These are phyloP conservation scores for Talinum fruticosum DNA, from an alignment of 148 eudicot species.

Conservation along the genomic window DNA sequence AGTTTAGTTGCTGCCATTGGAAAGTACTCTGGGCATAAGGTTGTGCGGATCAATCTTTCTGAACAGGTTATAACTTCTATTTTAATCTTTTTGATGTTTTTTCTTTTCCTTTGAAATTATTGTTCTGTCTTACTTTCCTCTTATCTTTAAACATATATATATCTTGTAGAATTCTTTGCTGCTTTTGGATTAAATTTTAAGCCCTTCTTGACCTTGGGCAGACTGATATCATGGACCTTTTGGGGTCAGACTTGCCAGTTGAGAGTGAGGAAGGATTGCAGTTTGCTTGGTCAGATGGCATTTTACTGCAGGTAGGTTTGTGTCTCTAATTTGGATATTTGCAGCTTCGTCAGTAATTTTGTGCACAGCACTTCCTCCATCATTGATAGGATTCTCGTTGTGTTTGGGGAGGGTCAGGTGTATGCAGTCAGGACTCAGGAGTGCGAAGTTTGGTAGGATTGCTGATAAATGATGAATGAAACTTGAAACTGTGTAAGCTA, in stretches of 20 bases:
- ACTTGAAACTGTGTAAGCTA: neutral
- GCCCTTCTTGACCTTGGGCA: conserved; percentile 30
- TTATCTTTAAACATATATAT: neutral
- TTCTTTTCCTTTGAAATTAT: neutral
- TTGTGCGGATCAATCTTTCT: conserved; percentile 90
- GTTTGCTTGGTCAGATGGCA: conserved; percentile 99
- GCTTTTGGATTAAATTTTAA: conserved; percentile 1
- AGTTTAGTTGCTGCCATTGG: conserved; percentile 83
- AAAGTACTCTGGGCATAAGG: conserved; percentile 80
- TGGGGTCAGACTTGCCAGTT: conserved; percentile 96
- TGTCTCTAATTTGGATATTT: neutral
- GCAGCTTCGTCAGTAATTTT: neutral
- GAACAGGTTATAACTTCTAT: conserved; percentile 68
- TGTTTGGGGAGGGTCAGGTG: neutral
- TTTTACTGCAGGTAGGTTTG: conserved; percentile 68
- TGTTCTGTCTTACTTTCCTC: neutral
- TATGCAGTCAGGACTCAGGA: too few species aligned
- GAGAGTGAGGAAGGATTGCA: conserved; percentile 87
- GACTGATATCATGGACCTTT: conserved; percentile 97
- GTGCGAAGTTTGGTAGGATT: neutral
- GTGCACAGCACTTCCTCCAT: neutral
- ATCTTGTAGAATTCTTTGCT: neutral
- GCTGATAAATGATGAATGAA: neutral
- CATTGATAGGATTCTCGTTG: neutral
- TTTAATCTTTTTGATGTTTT: neutral